These are phyloP conservation scores for Ascochyta clinopodiicola DNA, from an alignment of 2,329 filamentous ascomycete species.

Conservation along the genomic window DNA sequence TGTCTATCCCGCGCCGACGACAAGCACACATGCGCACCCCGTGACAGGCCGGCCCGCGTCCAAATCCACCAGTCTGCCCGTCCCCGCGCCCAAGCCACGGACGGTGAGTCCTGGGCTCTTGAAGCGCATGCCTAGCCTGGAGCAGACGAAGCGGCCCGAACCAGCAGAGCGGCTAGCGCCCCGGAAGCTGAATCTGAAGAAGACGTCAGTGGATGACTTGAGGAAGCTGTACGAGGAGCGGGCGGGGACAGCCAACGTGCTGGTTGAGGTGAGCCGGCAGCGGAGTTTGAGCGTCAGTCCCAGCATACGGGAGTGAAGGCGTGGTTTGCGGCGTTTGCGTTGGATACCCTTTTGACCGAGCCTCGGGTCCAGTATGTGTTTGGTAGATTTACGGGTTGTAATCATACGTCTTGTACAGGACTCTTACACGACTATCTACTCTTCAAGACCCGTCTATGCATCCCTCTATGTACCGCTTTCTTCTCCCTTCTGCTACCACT, in stretches of 20 bases:
- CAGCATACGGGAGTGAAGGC: slow-evolving; percentile 7
- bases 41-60: slow-evolving; percentile 34
- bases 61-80: slow-evolving; percentile 40
- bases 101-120: slow-evolving; percentile 52
- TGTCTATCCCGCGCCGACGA: slow-evolving; percentile 32
- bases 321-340: not conserved
- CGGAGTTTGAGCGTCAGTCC: slow-evolving; percentile 12
- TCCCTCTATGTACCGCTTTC: not conserved
- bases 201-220: slow-evolving; percentile 56
- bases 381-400: not conserved
- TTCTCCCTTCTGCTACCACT: not conserved
- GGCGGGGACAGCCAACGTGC: slow-evolving; percentile 48
- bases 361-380: not conserved
- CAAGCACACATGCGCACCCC: slow-evolving; percentile 26
- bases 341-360: not conserved
- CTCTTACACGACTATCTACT: not conserved
- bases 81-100: slow-evolving; percentile 37
- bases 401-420: not conserved
- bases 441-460: not conserved
- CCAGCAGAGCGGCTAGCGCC: slow-evolving; percentile 32
- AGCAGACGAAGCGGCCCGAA: slow-evolving; percentile 30
- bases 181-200: slow-evolving; percentile 51
- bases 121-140: slow-evolving; percentile 56
- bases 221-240: slow-evolving; percentile 57
- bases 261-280: slow-evolving; percentile 28